Percentiles rank a stretch among this genome's conserved stretches.
phyloP scores from a whole-genome alignment of 345 rosid genomes.

The Eucalyptus pauciflora region DNA sequence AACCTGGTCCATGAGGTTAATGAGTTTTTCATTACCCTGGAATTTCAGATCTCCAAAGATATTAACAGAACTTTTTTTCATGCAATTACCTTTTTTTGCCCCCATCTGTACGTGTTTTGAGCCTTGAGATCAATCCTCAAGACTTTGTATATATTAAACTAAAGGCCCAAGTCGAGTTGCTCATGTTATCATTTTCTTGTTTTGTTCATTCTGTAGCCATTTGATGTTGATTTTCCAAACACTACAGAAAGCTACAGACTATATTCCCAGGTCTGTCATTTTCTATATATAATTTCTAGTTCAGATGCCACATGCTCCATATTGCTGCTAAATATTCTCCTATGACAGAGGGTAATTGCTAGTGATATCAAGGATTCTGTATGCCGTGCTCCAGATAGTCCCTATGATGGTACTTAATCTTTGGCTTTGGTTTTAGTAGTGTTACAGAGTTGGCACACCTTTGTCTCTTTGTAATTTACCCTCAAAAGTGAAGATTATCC shows the following conservation, averaged over 20 bases:
- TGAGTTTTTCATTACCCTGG: neutral
- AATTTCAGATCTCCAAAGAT: neutral
- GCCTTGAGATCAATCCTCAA: neutral
- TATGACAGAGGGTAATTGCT: constrained; percentile 75
- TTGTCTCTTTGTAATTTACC: neutral
- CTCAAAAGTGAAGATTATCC: neutral
- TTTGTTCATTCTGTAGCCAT: neutral
- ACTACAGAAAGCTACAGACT: constrained; percentile 93
- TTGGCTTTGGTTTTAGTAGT: neutral
- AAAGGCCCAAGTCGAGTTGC: neutral
- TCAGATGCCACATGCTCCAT: neutral
- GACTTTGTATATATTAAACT: neutral
- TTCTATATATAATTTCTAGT: neutral
- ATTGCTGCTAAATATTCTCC: constrained; percentile 7
- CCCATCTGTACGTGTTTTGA: neutral
- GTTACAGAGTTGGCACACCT: neutral
- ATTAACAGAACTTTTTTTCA: neutral
- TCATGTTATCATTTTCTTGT: neutral
- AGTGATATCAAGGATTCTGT: constrained; percentile 97
- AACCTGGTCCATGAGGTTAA: neutral
- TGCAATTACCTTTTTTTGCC: neutral
- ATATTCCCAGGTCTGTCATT: constrained; percentile 68
- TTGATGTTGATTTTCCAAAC: constrained; percentile 62
- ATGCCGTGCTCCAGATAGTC: constrained; percentile 96
- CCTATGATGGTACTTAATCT: constrained; percentile 64